Evolutionary conservation across 2,329 filamentous ascomycete species (phyloP).

Genomic region (Tothia fuscella): DNA sequence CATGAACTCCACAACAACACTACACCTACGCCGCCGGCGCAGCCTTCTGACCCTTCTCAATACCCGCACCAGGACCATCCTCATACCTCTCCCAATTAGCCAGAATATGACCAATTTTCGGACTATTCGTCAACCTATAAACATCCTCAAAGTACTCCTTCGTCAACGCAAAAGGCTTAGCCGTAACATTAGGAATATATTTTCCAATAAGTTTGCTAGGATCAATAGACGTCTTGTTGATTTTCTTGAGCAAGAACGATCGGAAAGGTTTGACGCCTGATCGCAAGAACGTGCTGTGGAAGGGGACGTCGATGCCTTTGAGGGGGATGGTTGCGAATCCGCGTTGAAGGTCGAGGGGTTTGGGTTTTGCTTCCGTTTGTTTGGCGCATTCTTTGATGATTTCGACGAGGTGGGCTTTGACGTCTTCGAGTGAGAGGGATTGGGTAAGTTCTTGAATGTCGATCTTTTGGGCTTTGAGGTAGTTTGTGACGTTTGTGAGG

Average conservation of each 20-base stretch:
- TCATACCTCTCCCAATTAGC: slow-evolving; percentile 57
- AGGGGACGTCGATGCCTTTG: slow-evolving; percentile 93
- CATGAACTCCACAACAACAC: too few relatives aligned
- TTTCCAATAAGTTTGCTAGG: slow-evolving; percentile 94
- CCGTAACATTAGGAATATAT: slow-evolving; percentile 98
- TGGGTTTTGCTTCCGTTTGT: slow-evolving; percentile 78
- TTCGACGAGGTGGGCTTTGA: slow-evolving; percentile 77
- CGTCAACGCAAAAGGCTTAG: slow-evolving; percentile 85
- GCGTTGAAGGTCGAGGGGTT: slow-evolving; percentile 78
- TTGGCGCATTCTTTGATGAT: slow-evolving; percentile 85
- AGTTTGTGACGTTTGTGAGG: slow-evolving; percentile 75
- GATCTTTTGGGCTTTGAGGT: slow-evolving; percentile 91
- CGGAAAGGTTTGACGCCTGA: slow-evolving; percentile 99
- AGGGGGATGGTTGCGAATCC: slow-evolving; percentile 96
- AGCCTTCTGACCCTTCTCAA: slow-evolving; percentile 2
- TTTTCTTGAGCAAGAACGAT: slow-evolving; percentile 98
- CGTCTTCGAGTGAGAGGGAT: slow-evolving; percentile 74
- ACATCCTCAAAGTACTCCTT: slow-evolving; percentile 99
- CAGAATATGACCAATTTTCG: slow-evolving; percentile 64
- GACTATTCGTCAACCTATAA: slow-evolving; percentile 78
- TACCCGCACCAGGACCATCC: background rate
- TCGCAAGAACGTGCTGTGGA: slow-evolving; percentile 97
- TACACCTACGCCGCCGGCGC: slow-evolving; percentile 4
- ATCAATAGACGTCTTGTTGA: slow-evolving; percentile 98
- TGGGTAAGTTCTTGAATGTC: slow-evolving; percentile 90